A percentile compares a stretch with the other conserved stretches of the same genome.
These are phyloP conservation scores for Cladosporium sp. DNA, from an alignment of 2,329 filamentous ascomycete species.

Conservation along the genomic window DNA sequence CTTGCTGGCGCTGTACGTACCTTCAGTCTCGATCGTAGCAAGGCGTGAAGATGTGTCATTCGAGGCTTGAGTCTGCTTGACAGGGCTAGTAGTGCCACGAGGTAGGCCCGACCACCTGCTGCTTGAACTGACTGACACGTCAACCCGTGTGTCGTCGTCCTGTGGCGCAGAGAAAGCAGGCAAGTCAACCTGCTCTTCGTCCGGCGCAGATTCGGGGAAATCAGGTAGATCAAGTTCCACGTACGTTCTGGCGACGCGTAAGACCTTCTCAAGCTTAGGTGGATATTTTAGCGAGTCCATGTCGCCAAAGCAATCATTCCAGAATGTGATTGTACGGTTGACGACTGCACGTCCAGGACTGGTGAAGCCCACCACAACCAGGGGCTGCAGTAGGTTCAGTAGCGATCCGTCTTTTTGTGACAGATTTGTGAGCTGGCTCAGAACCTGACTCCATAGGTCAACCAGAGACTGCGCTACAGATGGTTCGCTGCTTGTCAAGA, in stretches of 20 bases:
- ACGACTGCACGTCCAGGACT: constrained; percentile 49
- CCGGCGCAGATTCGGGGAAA: constrained; percentile 39
- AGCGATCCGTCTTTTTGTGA: constrained; percentile 53
- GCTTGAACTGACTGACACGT: background rate
- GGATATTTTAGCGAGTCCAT: constrained; percentile 62
- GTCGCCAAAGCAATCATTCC: constrained; percentile 67
- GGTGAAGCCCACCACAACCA: constrained; percentile 51
- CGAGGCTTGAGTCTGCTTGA: constrained; percentile 18
- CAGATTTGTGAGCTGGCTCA: constrained; percentile 41
- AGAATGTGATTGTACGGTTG: constrained; percentile 54
- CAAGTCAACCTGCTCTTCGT: constrained; percentile 10
- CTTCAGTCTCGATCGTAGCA: background rate
- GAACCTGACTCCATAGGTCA: background rate
- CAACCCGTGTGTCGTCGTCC: constrained; percentile 1
- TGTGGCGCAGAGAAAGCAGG: constrained; percentile 26
- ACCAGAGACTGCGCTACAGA: background rate
- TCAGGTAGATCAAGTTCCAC: constrained; percentile 49
- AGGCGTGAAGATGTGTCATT: background rate
- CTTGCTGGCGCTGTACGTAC: constrained; percentile 4
- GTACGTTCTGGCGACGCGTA: constrained; percentile 58
- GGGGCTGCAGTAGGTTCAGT: constrained; percentile 50
- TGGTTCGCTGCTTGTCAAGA: background rate
- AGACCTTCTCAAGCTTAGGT: constrained; percentile 55
- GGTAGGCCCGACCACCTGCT: constrained; percentile 5
- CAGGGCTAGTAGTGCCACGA: constrained; percentile 16